Percentiles rank a stretch among this genome's conserved stretches.
These are phyloP conservation scores for Pseudomonodictys pantanalensis DNA, from an alignment of 495 filamentous ascomycete genomes.

Conservation along the genomic window DNA sequence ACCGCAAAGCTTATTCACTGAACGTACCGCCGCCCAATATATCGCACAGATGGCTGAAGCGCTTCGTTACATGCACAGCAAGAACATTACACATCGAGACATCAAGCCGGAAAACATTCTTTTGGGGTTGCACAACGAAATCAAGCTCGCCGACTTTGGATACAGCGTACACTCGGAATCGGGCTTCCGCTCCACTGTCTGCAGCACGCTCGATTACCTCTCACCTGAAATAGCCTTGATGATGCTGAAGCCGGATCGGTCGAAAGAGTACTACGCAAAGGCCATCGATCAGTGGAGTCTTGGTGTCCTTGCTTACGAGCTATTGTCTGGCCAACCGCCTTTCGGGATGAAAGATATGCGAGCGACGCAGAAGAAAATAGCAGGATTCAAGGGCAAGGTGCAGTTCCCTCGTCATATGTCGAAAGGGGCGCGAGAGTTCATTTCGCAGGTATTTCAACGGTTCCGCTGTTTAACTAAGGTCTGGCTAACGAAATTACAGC, in stretches of 20 bases:
- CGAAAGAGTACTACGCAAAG: constrained; percentile 14
- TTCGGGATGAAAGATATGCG: constrained; percentile 14
- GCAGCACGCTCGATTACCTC: constrained; percentile 26
- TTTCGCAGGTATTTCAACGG: constrained; percentile 4
- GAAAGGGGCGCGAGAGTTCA: constrained; percentile 15
- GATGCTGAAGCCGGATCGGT: background rate
- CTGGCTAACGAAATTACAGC: background rate
- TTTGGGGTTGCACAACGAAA: constrained; percentile 60
- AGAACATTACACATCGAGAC: constrained; percentile 94
- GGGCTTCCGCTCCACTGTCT: constrained; percentile 11
- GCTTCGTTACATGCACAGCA: constrained; percentile 85
- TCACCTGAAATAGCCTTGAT: constrained; percentile 21
- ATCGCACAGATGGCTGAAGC: constrained; percentile 89
- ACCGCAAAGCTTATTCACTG: constrained; percentile 71
- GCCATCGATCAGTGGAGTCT: constrained; percentile 26
- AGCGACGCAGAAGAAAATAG: constrained; percentile 22
- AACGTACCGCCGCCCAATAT: constrained; percentile 74
- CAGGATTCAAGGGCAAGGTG: constrained; percentile 11
- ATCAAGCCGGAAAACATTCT: constrained; percentile 99
- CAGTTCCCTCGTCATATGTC: constrained; percentile 8
- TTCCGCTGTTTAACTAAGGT: background rate
- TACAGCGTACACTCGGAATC: constrained; percentile 32
- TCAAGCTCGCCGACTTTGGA: constrained; percentile 95
- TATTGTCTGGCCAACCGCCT: constrained; percentile 21
- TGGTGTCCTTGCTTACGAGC: constrained; percentile 26